Evolutionary conservation across 805 yeast species (phyloP).

Genomic region (Pichia deserticola): DNA sequence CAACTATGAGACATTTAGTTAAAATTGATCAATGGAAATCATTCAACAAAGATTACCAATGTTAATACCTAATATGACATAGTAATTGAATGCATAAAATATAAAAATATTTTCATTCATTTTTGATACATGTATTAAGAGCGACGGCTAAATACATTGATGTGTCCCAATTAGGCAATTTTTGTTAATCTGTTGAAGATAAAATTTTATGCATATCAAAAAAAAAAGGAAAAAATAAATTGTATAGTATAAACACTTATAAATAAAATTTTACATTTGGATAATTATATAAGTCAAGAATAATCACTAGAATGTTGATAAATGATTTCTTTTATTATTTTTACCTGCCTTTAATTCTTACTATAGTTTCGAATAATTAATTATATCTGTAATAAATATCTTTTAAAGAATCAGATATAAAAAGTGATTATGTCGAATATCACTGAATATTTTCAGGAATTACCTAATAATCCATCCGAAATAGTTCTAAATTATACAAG

Average conservation of each 20-base stretch:
- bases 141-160: slow-evolving; percentile 16
- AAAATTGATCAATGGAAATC: slow-evolving; percentile 44
- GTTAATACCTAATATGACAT: not conserved
- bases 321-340: no score
- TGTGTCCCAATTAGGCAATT: slow-evolving; percentile 26
- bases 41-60: slow-evolving; percentile 37
- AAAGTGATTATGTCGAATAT: not conserved
- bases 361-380: not conserved
- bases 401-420: no score
- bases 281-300: no score
- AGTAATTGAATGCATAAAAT: not conserved
- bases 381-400: no score
- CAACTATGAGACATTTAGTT: slow-evolving; percentile 86
- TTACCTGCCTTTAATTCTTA: not conserved
- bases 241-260: no score
- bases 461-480: slow-evolving; percentile 12
- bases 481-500: slow-evolving; percentile 35
- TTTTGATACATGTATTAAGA: no score
- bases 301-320: no score
- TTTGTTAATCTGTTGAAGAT: not conserved
- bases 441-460: not conserved
- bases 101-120: no score
- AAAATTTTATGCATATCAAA: no score
- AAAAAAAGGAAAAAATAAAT: no score
- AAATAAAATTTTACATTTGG: no score